Conservation (phyloP, 75 land plant genomes). For the Gnetum montanum region DNA sequence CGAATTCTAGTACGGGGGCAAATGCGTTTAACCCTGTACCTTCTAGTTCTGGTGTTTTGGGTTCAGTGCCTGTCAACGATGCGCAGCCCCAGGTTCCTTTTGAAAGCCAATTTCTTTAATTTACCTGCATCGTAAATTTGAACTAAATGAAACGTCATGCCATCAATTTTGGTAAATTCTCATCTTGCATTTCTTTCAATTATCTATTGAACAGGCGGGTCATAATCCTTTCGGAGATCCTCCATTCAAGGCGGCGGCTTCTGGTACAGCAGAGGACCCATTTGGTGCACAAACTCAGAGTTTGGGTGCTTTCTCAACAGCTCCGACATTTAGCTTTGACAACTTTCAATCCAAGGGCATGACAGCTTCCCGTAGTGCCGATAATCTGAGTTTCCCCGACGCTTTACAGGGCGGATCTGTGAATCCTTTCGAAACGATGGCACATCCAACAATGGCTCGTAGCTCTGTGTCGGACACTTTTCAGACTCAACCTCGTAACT, state of each 20-base stretch:
- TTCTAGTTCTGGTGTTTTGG: background rate
- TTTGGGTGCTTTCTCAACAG: conserved; percentile 1
- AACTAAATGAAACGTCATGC: background rate
- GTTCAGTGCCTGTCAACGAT: background rate
- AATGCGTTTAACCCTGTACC: conserved; percentile 10
- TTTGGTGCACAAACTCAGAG: conserved; percentile 18
- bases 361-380: conserved; percentile 1
- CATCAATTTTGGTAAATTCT: background rate
- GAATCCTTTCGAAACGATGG: conserved; percentile 3
- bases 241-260: conserved; percentile 53
- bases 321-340: no score
- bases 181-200: background rate
- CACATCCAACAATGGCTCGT: background rate
- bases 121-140: background rate
- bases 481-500: background rate
- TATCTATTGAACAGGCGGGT: conserved; percentile 23
- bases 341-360: conserved; percentile 8
- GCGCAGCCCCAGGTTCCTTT: no score
- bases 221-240: conserved; percentile 75
- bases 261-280: conserved; percentile 27
- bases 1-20: conserved; percentile 18
- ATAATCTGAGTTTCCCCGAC: background rate
- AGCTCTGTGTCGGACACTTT: background rate
- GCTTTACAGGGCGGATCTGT: conserved; percentile 5
- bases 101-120: background rate